Evolutionary conservation across 768 basidiomycete genomes (phyloP).

Genomic region (Suillus luteus): DNA sequence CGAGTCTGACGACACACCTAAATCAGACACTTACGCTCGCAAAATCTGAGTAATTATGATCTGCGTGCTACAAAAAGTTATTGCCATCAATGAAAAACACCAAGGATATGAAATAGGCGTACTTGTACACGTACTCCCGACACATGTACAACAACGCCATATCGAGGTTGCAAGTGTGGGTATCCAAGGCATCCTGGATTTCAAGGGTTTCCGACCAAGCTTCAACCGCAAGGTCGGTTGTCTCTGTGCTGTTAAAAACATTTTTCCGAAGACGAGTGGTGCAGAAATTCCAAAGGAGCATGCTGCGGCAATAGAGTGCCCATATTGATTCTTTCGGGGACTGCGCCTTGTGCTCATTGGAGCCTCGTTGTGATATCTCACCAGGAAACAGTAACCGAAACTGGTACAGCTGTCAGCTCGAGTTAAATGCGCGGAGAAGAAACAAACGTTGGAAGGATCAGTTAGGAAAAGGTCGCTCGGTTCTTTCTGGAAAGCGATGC

Average conservation of each 20-base stretch:
- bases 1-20: too few relatives aligned
- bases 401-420: constrained; percentile 13
- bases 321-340: constrained; percentile 79
- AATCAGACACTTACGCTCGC: constrained; percentile 52
- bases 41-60: constrained; percentile 65
- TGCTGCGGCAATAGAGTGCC: constrained; percentile 80
- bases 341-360: constrained; percentile 43
- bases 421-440: constrained; percentile 10
- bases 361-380: constrained; percentile 58
- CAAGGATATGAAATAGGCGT: constrained; percentile 29
- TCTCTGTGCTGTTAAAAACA: constrained; percentile 47
- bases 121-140: constrained; percentile 78
- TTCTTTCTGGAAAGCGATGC: constrained; percentile 62
- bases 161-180: constrained; percentile 73
- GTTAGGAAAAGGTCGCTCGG: constrained; percentile 58
- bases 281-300: constrained; percentile 80
- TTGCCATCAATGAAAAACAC: neutral
- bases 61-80: constrained; percentile 49
- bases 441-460: constrained; percentile 67
- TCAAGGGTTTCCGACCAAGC: constrained; percentile 67
- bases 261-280: constrained; percentile 49
- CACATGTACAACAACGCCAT: constrained; percentile 65
- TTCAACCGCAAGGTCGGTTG: constrained; percentile 58
- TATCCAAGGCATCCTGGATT: constrained; percentile 66
- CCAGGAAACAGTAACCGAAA: constrained; percentile 69